Base-by-base conservation (phyloP, 2,329 filamentous ascomycete species). In the Tolypocladium sp. region DNA sequence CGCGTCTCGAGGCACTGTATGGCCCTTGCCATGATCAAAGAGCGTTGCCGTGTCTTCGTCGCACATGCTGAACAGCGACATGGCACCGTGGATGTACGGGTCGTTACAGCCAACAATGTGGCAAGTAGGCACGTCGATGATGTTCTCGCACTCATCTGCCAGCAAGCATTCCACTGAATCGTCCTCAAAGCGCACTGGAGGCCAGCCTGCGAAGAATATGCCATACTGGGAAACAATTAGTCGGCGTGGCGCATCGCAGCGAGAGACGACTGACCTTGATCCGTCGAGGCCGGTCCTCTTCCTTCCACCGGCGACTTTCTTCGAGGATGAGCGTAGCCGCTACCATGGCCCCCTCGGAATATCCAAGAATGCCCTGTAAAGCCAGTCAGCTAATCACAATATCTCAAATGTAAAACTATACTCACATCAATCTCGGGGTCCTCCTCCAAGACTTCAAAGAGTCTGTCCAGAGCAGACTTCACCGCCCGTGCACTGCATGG, bases 1-100 rank as follows among this genome's bases (percentile, higher is more conserved):
- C 58, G 73, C 75, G 58, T 83, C 80, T 61, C 82, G 73, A 0
- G 84, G 84, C 4, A 87, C 72, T 0, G 82, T 86, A 65, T 87
- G 85, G 0, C 84, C 85, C 65, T 86, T 86, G 4, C 82, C 84
- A 62, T 86, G 83, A 63, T 87, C 84, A 61, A 87, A 87, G 22
- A 87, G 74, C 38, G 78, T 75, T 0, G 83, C 83, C 1, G 73
- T 79, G 59, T 87, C 83, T 0, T 77, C 78, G 55, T 86, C 81
- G 63, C 83, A 88, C 27, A 85, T 76, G 63, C 84, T 84, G 70
- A 81, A 86, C 4, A 87, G 74, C 0, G 83, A 82, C 72, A 86
- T 77, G 2, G 82, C 81, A 0, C 84, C 84, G 40, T 83, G 75
- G 2, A 86, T 76, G 63, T 86, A 87, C 0, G 84, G 84, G 63